phyloP scores from a whole-genome alignment of 2,329 filamentous ascomycete species.

The Aureobasidium namibiae region DNA sequence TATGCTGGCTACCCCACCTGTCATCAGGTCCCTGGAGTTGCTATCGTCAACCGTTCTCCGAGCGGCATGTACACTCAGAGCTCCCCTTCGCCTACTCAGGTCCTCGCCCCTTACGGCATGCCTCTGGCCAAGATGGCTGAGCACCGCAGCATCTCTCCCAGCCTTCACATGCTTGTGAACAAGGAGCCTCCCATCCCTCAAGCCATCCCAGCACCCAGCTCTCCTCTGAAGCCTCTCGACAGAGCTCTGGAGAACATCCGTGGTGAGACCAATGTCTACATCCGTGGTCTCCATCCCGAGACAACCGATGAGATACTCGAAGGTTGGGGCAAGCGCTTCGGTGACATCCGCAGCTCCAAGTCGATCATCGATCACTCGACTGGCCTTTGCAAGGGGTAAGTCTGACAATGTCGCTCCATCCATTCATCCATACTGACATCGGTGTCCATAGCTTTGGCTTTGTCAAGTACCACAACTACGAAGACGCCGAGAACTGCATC shows the following conservation, averaged over 20 bases:
- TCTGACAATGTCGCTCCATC: slow-evolving; percentile 15
- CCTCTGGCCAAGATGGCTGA: slow-evolving; percentile 28
- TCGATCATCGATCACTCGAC: slow-evolving; percentile 95
- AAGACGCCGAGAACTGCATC: slow-evolving; percentile 91
- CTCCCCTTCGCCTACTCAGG: slow-evolving; percentile 42
- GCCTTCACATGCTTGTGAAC: slow-evolving; percentile 40
- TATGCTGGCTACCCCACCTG: slow-evolving; percentile 33
- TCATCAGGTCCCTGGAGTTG: slow-evolving; percentile 30
- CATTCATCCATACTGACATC: slow-evolving; percentile 23
- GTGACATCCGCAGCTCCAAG: slow-evolving; percentile 91
- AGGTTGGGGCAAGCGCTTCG: slow-evolving; percentile 78
- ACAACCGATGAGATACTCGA: slow-evolving; percentile 87
- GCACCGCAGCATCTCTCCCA: slow-evolving; percentile 34
- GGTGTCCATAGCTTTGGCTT: slow-evolving; percentile 73
- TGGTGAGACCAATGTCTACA: slow-evolving; percentile 96
- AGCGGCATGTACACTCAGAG: slow-evolving; percentile 40
- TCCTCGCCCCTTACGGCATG: slow-evolving; percentile 37
- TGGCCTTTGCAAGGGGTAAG: slow-evolving; percentile 90
- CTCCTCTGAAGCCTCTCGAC: slow-evolving; percentile 81
- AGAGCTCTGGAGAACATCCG: slow-evolving; percentile 92
- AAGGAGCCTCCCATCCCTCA: slow-evolving; percentile 76
- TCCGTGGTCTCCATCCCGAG: slow-evolving; percentile 88
- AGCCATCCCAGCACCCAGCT: slow-evolving; percentile 82
- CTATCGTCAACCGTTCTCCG: slow-evolving; percentile 43
- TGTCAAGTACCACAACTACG: slow-evolving; percentile 83